Evolutionary conservation across 371 early-diverging fungal species (phyloP).

Genomic region (Saksenaea oblongispora): DNA sequence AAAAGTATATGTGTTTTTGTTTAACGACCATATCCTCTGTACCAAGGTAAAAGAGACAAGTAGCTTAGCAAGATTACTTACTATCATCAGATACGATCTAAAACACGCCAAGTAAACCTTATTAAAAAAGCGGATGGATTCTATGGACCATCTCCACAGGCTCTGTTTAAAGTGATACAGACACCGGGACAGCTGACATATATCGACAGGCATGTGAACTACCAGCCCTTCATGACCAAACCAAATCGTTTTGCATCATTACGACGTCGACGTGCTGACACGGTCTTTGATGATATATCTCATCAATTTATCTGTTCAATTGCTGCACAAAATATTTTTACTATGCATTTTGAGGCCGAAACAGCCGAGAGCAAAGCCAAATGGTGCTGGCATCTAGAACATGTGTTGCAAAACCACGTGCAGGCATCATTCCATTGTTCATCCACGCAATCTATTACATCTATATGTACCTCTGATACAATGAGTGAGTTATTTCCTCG

Average conservation of each 20-base stretch:
- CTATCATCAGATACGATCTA: constrained; percentile 2
- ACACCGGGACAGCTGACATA: constrained; percentile 27
- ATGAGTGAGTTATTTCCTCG: background rate
- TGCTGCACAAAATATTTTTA: constrained; percentile 23
- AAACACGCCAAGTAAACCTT: background rate
- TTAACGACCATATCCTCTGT: constrained; percentile 41
- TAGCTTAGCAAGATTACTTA: background rate
- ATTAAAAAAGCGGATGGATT: background rate
- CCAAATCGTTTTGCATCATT: constrained; percentile 17
- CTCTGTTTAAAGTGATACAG: constrained; percentile 22
- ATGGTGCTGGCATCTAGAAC: constrained; percentile 34
- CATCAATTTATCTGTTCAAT: constrained; percentile 34
- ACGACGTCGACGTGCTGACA: background rate
- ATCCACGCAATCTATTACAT: background rate
- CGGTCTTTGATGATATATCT: background rate
- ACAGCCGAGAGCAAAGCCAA: constrained; percentile 24
- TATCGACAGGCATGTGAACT: constrained; percentile 18
- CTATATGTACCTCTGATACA: background rate
- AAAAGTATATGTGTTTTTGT: constrained; percentile 39
- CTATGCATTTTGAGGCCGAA: constrained; percentile 29
- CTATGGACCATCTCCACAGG: constrained; percentile 22
- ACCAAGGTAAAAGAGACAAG: constrained; percentile 27
- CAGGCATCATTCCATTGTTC: background rate
- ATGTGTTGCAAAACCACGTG: constrained; percentile 12
- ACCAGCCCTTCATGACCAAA: background rate